These are phyloP conservation scores for Fusarium piperis DNA, from an alignment of 2,329 filamentous ascomycete species.

Conservation along the genomic window DNA sequence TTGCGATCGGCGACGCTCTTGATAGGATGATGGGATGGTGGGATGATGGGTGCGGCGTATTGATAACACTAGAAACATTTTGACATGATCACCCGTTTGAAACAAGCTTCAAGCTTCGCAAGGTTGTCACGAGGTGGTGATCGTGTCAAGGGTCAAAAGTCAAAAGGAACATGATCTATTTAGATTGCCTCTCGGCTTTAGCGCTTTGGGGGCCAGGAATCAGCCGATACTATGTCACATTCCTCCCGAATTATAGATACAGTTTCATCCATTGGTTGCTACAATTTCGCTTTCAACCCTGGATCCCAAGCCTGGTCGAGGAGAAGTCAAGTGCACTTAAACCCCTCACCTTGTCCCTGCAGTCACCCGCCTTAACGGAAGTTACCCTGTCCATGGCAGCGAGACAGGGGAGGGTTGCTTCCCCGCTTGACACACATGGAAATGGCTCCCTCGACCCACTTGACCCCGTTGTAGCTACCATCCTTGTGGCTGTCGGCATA, in stretches of 20 bases:
- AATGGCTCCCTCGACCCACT: constrained; percentile 16
- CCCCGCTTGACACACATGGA: constrained; percentile 17
- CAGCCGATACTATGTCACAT: not conserved
- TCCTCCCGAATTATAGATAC: not conserved
- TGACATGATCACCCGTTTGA: not conserved
- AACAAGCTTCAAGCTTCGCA: not conserved
- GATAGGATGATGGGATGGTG: not conserved
- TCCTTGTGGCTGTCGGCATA: constrained; percentile 11
- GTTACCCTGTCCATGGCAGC: constrained; percentile 7
- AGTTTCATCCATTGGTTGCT: not conserved
- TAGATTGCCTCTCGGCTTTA: not conserved
- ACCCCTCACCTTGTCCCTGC: not conserved
- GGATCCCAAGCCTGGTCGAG: not conserved
- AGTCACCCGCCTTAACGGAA: not conserved
- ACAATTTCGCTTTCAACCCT: not conserved
- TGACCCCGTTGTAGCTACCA: constrained; percentile 11
- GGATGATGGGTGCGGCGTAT: not conserved
- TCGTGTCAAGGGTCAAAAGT: not conserved
- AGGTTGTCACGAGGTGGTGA: not conserved
- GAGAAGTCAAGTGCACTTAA: not conserved
- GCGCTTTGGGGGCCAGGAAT: not conserved
- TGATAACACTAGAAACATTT: not conserved
- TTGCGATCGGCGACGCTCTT: not conserved
- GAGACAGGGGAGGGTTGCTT: constrained; percentile 5
- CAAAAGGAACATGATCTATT: not conserved